Evolutionary conservation across 441 rosid species (phyloP), one percentile per base, ranked within the genome.

Genomic region (Erodium texanum): DNA sequence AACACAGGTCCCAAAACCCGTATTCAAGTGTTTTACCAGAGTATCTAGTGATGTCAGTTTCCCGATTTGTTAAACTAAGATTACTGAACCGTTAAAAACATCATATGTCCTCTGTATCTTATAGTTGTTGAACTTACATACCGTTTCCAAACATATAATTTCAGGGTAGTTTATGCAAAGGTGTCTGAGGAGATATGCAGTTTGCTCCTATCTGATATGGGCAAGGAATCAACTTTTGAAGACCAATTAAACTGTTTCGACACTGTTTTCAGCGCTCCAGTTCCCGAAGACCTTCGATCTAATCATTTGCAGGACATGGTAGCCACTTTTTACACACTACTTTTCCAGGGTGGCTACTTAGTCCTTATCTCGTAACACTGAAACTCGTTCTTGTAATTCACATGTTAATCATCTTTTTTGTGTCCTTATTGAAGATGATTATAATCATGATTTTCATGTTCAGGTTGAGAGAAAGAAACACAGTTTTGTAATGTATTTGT

Each of bases 231-330:
- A 24, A 78, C 81, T 0, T 79, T 86, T 16, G 99, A 89, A 58
- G 78, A 70, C 27, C 99, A 91, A 70, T 80, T 94, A 68, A 82
- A 77, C 71, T 89, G 96, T 85, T 86, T 88, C 7, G 79, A 78
- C 66, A 85, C 88, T 9, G 85, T 87, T 19, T 86, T 89, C 62
- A 70, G 74, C 36, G 96, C 90, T 43, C 96, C 97, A 0, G 54
- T 82, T 24, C 94, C 96, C 0, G 90, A 86, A 80, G 96, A 94
- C 76, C 52, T 77, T 4, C 86, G 85, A 24, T 80, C 96, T 12
- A 77, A 70, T 71, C 93, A 89, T 85, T 71, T 94, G 75, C 99
- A 94, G 80, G 99, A 92, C 72, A 93, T 96, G 3, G 98, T 89
- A 36, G 71, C 94, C 23, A n/a, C 86, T 94, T 24, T 94, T 85